Percentiles rank a stretch among this genome's conserved stretches.
phyloP scores from a whole-genome alignment of 495 filamentous ascomycete genomes.

The Pyronema domesticum region DNA sequence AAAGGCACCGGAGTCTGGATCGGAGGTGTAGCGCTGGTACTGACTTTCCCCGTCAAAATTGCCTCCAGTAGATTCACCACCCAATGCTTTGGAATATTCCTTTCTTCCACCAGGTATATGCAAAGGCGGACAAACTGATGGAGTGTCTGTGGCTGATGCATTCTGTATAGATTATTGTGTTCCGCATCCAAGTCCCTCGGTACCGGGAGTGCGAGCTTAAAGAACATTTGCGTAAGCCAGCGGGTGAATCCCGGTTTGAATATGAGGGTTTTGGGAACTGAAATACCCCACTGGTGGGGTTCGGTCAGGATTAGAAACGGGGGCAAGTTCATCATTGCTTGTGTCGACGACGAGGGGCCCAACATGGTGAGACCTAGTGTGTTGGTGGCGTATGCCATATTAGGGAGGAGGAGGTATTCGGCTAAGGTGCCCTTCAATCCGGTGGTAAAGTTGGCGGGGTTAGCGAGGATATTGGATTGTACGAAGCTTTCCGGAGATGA shows the following conservation, averaged over 20 bases:
- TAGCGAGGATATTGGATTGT: slow-evolving; percentile 20
- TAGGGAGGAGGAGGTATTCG: slow-evolving; percentile 19
- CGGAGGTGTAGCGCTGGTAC: too few relatives aligned
- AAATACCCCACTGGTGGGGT: neutral
- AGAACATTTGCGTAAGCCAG: slow-evolving; percentile 24
- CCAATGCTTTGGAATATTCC: neutral
- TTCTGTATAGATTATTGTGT: neutral
- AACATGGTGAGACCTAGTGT: neutral
- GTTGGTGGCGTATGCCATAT: neutral
- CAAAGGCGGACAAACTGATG: neutral
- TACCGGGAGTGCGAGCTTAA: slow-evolving; percentile 26
- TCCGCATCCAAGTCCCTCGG: neutral
- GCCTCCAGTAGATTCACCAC: too few relatives aligned
- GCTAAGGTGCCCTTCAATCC: slow-evolving; percentile 8
- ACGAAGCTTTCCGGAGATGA: too few relatives aligned
- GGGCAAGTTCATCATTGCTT: slow-evolving; percentile 9
- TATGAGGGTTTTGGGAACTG: neutral
- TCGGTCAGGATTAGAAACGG: neutral
- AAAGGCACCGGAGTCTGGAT: too few relatives aligned
- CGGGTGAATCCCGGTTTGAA: slow-evolving; percentile 12
- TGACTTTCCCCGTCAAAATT: too few relatives aligned
- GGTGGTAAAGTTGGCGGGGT: slow-evolving; percentile 7
- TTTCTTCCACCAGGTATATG: neutral
- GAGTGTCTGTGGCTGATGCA: neutral
- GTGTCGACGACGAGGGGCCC: too few relatives aligned